These are phyloP conservation scores for Lactarius akahatsu DNA, from an alignment of 768 basidiomycete genomes.

Conservation along the genomic window DNA sequence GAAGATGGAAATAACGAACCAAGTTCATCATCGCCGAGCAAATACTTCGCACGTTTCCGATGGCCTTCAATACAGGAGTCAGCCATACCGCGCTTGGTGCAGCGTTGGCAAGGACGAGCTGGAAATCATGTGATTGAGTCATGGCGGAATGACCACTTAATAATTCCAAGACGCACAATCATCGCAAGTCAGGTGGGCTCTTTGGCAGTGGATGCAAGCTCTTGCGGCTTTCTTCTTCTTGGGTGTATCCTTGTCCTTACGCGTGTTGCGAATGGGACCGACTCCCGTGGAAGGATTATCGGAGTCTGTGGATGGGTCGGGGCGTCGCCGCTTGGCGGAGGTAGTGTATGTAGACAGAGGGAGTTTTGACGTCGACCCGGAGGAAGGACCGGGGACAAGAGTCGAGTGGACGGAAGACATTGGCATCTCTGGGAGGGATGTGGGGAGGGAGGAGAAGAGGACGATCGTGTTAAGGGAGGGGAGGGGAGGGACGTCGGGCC, in stretches of 20 bases:
- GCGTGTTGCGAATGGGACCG: conserved; percentile 43
- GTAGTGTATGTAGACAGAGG: neutral
- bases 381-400: conserved; percentile 6
- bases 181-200: conserved; percentile 97
- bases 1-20: conserved; percentile 47
- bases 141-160: conserved; percentile 7
- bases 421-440: conserved; percentile 17
- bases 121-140: conserved; percentile 26
- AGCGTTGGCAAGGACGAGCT: conserved; percentile 97
- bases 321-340: conserved; percentile 40
- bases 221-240: conserved; percentile 96
- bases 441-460: conserved; percentile 3
- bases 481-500: conserved; percentile 4
- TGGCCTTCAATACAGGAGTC: conserved; percentile 90
- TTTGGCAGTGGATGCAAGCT: conserved; percentile 95
- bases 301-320: conserved; percentile 54
- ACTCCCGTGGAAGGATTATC: conserved; percentile 54
- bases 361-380: neutral
- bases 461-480: neutral
- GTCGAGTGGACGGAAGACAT: conserved; percentile 6
- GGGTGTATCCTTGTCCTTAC: conserved; percentile 65
- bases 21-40: conserved; percentile 90
- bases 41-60: conserved; percentile 97
- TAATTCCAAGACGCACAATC: conserved; percentile 64
- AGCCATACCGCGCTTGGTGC: conserved; percentile 89